Conservation (phyloP, 2,329 filamentous ascomycete species). For the Colletotrichum sp. region DNA sequence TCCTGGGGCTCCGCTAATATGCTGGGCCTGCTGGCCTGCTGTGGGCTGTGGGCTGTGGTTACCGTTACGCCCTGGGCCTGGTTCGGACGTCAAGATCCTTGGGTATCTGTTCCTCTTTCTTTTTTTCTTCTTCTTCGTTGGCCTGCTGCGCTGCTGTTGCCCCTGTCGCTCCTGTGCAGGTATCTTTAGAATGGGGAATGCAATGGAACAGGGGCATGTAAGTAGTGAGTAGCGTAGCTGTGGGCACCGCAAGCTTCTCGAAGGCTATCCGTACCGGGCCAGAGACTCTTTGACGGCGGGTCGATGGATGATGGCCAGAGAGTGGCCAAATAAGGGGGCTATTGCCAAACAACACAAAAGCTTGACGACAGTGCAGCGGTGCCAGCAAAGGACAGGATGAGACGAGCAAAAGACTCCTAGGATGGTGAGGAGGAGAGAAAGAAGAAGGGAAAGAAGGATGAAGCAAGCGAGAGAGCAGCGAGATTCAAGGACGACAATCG, state of each 20-base stretch:
- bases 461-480: neutral
- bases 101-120: neutral
- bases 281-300: neutral
- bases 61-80: neutral
- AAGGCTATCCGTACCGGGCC: neutral
- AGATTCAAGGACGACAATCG: conserved; percentile 8
- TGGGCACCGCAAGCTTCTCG: neutral
- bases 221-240: neutral
- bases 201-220: conserved; percentile 5
- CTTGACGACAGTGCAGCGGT: neutral
- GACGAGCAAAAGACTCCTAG: neutral
- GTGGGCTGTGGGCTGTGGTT: neutral
- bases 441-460: neutral
- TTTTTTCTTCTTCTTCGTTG: neutral
- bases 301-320: neutral
- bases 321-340: neutral
- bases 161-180: neutral
- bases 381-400: neutral
- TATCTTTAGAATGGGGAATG: neutral
- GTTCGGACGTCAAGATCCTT: conserved; percentile 7
- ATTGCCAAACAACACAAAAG: neutral
- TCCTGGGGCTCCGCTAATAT: conserved; percentile 11
- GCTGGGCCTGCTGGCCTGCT: neutral
- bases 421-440: neutral
- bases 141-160: neutral